phyloP scores from a whole-genome alignment of 192 early-diverging fungal species.

The Dimargaris verticillata region DNA sequence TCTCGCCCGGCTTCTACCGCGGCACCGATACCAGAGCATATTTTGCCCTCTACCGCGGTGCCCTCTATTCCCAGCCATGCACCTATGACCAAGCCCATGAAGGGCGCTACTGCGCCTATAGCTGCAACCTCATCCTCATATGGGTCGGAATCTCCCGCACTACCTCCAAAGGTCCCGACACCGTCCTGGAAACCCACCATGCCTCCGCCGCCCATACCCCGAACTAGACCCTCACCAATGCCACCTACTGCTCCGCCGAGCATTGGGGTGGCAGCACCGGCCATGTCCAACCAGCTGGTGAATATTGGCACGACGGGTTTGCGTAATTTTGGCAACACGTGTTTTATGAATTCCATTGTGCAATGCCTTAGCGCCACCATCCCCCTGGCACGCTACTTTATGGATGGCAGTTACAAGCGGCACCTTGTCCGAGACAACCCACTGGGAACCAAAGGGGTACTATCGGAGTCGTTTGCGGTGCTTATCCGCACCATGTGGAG shows the following conservation, averaged over 20 bases:
- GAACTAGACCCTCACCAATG: neutral
- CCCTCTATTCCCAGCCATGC: too few relatives aligned
- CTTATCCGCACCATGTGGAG: conserved; percentile 73
- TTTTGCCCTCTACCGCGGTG: too few relatives aligned
- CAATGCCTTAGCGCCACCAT: conserved; percentile 58
- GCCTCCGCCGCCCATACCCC: neutral
- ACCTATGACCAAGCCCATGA: too few relatives aligned
- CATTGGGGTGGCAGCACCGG: neutral
- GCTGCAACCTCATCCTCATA: too few relatives aligned
- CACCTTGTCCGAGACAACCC: conserved; percentile 49
- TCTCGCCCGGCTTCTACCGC: neutral
- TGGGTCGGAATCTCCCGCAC: too few relatives aligned
- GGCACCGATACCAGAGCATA: too few relatives aligned
- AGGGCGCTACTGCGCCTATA: too few relatives aligned
- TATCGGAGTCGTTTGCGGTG: conserved; percentile 61
- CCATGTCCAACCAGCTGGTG: conserved; percentile 2
- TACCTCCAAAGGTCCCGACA: neutral
- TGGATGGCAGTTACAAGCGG: conserved; percentile 41
- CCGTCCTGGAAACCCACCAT: neutral
- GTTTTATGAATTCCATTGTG: conserved; percentile 72
- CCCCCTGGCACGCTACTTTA: conserved; percentile 54
- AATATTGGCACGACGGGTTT: conserved; percentile 45
- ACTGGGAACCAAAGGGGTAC: conserved; percentile 50
- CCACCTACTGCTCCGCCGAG: neutral
- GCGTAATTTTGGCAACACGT: conserved; percentile 72